Evolutionary conservation across 1,284 basidiomycete genomes (phyloP).

Genomic region (Cryptococcus sp.): DNA sequence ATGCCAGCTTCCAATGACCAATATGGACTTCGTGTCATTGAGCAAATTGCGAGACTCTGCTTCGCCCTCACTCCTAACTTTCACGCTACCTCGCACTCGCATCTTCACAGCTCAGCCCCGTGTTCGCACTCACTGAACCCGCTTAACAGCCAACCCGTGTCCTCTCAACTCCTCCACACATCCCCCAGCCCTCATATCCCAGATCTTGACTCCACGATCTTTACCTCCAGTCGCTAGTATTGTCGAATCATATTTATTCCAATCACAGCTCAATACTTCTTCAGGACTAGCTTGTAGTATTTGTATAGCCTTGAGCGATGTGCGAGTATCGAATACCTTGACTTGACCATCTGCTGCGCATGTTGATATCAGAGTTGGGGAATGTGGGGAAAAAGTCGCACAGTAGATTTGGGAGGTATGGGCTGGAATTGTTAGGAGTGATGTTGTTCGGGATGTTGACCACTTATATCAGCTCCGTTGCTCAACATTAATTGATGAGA

Average conservation of each 20-base stretch:
- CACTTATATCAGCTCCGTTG: constrained; percentile 57
- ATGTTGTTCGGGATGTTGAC: constrained; percentile 73
- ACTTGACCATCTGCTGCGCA: constrained; percentile 80
- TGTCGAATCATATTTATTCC: constrained; percentile 55
- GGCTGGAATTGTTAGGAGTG: constrained; percentile 75
- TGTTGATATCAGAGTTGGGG: constrained; percentile 72
- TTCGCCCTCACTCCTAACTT: too few relatives aligned
- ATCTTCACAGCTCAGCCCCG: too few relatives aligned
- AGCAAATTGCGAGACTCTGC: too few relatives aligned
- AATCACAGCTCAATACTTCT: constrained; percentile 47
- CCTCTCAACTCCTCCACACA: constrained; percentile 39
- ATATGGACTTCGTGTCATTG: background rate
- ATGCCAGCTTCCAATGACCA: background rate
- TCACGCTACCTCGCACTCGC: too few relatives aligned
- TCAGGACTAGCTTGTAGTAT: constrained; percentile 1
- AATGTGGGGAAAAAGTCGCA: constrained; percentile 85
- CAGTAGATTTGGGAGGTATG: constrained; percentile 64
- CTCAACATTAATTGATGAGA: background rate
- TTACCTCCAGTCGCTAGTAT: constrained; percentile 52
- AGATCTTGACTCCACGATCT: constrained; percentile 50
- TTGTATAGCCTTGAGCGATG: constrained; percentile 35
- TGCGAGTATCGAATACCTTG: constrained; percentile 73
- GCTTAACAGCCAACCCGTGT: constrained; percentile 52
- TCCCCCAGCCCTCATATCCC: constrained; percentile 44
- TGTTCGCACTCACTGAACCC: constrained; percentile 41